A percentile compares a stretch with the other conserved stretches of the same genome.
These are phyloP conservation scores for Cladosporium sp. DNA, from an alignment of 2,329 filamentous ascomycete genomes.

Conservation along the genomic window DNA sequence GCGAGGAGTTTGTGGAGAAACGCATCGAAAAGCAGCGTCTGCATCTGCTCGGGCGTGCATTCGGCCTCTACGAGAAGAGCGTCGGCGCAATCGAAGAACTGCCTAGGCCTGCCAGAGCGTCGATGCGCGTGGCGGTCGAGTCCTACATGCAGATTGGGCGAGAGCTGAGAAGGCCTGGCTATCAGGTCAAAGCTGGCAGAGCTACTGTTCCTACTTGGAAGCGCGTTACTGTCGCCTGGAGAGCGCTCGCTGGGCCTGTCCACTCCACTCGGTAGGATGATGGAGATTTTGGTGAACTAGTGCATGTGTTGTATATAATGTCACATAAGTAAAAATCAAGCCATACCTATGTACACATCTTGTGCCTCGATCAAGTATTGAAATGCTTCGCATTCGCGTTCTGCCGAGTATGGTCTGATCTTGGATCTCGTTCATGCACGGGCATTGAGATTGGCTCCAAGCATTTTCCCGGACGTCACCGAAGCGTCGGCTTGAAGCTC, in stretches of 20 bases:
- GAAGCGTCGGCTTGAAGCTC: background rate
- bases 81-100: conserved; percentile 54
- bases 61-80: conserved; percentile 52
- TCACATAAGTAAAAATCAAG: background rate
- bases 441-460: background rate
- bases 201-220: conserved; percentile 43
- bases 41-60: conserved; percentile 54
- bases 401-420: too few species aligned
- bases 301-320: background rate
- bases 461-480: background rate
- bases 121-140: conserved; percentile 64
- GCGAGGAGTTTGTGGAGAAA: conserved; percentile 39
- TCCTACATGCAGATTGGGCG: conserved; percentile 71
- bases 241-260: conserved; percentile 38
- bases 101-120: conserved; percentile 53
- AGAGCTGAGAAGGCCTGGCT: conserved; percentile 47
- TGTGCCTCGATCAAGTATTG: too few species aligned
- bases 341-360: too few species aligned
- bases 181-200: conserved; percentile 38
- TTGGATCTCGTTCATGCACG: background rate
- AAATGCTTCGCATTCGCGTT: too few species aligned
- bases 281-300: too few species aligned
- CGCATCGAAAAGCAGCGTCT: conserved; percentile 47
- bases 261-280: background rate
- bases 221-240: conserved; percentile 54